Evolutionary conservation across 2,329 filamentous ascomycete species (phyloP).

Genomic region (Helotiales sp.): DNA sequence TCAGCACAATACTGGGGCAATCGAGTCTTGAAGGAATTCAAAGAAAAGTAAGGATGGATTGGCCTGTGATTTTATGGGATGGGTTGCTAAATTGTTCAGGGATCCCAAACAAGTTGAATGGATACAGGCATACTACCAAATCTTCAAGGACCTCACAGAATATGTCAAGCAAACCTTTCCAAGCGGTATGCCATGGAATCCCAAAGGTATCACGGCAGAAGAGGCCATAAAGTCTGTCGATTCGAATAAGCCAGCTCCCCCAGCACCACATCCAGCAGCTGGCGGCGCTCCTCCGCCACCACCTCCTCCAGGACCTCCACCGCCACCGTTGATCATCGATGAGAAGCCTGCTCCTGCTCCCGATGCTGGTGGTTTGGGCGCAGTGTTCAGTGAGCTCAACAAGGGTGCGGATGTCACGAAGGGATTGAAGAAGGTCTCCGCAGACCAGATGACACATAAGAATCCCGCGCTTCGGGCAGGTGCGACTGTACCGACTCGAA

Average conservation of each 20-base stretch:
- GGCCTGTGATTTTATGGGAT: not conserved
- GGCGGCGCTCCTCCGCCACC: slow-evolving; percentile 64
- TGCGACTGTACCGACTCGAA: slow-evolving; percentile 65
- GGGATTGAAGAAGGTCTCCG: slow-evolving; percentile 88
- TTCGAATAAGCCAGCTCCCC: slow-evolving; percentile 43
- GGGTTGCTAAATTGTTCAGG: slow-evolving; percentile 44
- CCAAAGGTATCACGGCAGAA: slow-evolving; percentile 69
- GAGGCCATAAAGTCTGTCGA: slow-evolving; percentile 64
- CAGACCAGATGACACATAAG: slow-evolving; percentile 97
- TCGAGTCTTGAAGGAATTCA: slow-evolving; percentile 86
- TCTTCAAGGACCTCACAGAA: slow-evolving; percentile 80
- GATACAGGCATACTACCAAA: slow-evolving; percentile 87
- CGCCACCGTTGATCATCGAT: slow-evolving; percentile 52
- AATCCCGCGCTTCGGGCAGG: slow-evolving; percentile 81
- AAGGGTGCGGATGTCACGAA: slow-evolving; percentile 85
- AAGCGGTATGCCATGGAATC: slow-evolving; percentile 84
- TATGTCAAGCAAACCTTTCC: slow-evolving; percentile 85
- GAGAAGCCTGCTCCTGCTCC: slow-evolving; percentile 45
- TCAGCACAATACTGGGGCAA: slow-evolving; percentile 95
- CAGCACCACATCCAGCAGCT: slow-evolving; percentile 46
- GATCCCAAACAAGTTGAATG: slow-evolving; percentile 82
- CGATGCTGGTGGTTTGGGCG: slow-evolving; percentile 66
- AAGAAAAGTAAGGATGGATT: slow-evolving; percentile 74
- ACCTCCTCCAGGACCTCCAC: slow-evolving; percentile 65
- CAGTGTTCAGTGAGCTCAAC: slow-evolving; percentile 91